Evolutionary conservation across 768 basidiomycete genomes (phyloP).

Genomic region (Fomitopsis serialis): DNA sequence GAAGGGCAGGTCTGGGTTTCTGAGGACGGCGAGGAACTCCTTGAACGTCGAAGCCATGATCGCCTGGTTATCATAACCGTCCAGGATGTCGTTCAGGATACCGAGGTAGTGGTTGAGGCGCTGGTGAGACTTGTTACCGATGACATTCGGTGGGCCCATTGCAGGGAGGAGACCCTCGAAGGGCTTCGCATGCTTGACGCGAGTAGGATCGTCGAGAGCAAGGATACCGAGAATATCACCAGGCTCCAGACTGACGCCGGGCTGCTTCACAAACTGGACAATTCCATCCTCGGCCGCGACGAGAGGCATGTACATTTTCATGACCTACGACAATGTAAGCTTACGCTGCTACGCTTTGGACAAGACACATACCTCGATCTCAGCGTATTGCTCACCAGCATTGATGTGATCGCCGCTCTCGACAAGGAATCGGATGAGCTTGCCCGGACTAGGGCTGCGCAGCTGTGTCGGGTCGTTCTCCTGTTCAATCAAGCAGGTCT

Average conservation of each 20-base stretch:
- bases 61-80: slow-evolving; percentile 95
- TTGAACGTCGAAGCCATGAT: slow-evolving; percentile 84
- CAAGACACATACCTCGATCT: slow-evolving; percentile 76
- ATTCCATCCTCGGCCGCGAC: slow-evolving; percentile 91
- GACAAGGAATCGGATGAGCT: slow-evolving; percentile 89
- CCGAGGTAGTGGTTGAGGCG: slow-evolving; percentile 67
- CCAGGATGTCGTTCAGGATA: slow-evolving; percentile 85
- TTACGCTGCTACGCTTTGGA: not conserved
- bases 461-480: slow-evolving; percentile 99
- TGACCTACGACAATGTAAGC: slow-evolving; percentile 46
- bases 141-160: slow-evolving; percentile 80
- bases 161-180: slow-evolving; percentile 91
- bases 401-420: slow-evolving; percentile 97
- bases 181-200: slow-evolving; percentile 97
- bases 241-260: slow-evolving; percentile 92
- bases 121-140: slow-evolving; percentile 90
- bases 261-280: slow-evolving; percentile 95
- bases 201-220: slow-evolving; percentile 90
- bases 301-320: slow-evolving; percentile 99
- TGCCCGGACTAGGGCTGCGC: slow-evolving; percentile 93
- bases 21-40: slow-evolving; percentile 77
- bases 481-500: slow-evolving; percentile 98
- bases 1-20: slow-evolving; percentile 84
- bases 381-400: slow-evolving; percentile 95
- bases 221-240: slow-evolving; percentile 97